Evolutionary conservation across 306 rosid species (phyloP).

Genomic region (Hippophae rhamnoides): DNA sequence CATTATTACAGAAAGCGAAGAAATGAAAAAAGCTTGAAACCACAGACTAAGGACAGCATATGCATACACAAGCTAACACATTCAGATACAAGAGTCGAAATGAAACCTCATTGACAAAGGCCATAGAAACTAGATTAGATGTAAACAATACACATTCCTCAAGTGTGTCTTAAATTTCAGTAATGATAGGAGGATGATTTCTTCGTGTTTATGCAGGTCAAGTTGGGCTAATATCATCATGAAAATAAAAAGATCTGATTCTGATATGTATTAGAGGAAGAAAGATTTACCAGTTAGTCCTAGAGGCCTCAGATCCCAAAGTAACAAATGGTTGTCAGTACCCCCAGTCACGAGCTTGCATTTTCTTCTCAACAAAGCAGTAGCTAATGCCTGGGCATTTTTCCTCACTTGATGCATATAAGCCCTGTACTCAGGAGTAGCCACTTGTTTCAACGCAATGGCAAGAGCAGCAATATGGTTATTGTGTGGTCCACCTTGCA

Average conservation of each 20-base stretch:
- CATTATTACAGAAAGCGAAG: neutral
- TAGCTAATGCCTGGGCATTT: conserved; percentile 83
- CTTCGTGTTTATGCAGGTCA: too few relatives aligned
- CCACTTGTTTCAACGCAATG: conserved; percentile 85
- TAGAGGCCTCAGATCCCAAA: conserved; percentile 89
- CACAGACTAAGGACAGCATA: neutral
- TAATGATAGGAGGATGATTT: too few relatives aligned
- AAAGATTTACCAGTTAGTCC: conserved; percentile 68
- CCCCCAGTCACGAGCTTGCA: conserved; percentile 89
- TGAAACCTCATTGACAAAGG: too few relatives aligned
- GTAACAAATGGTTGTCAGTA: conserved; percentile 86
- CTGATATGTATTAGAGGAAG: neutral
- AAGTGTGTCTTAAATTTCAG: too few relatives aligned
- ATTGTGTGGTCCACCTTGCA: conserved; percentile 99
- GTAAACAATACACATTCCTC: too few relatives aligned
- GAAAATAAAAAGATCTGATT: too few relatives aligned
- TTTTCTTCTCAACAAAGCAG: conserved; percentile 63
- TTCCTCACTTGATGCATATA: conserved; percentile 94
- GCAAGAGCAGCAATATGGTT: conserved; percentile 98
- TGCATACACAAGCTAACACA: too few relatives aligned
- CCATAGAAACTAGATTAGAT: too few relatives aligned
- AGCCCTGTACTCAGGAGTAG: conserved; percentile 68
- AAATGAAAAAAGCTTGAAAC: neutral
- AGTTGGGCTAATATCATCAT: too few relatives aligned
- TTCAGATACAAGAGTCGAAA: too few relatives aligned